Base-by-base conservation (phyloP, 2,329 filamentous ascomycete species). In the Fonsecaea monophora region DNA sequence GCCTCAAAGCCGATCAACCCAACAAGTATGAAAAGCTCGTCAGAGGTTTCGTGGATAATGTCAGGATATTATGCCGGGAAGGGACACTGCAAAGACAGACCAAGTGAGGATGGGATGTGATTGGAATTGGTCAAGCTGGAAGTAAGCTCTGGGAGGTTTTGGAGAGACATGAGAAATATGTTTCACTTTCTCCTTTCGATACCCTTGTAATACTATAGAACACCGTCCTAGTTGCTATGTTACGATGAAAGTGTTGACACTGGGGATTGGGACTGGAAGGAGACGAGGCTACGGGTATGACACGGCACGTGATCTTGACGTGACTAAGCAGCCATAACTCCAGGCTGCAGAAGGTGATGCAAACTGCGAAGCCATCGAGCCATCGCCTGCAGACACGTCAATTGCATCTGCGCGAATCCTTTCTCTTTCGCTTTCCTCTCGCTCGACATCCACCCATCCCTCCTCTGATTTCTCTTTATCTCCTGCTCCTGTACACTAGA, bases 11-110 rank as follows among this genome's bases (percentile, higher is more conserved):
- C 0, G 75, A 77, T 2, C 76, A 81, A 66, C 75, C 76, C 2
- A 76, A 74, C 60, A 76, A 79, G 54, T 83, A 83, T 66, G 79
- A 82, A 68, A 78, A 81, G 2, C 73, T 83, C 3, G 74, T 84
- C 35, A 81, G 81, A 66, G 80, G 81, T 1, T 82, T 83, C 67
- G 76, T 84, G 71, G 81, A 83, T 74, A 83, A 84, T 69, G 77
- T 83, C 30, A 76, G 82, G 62, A 73, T 82, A 18, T 72, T 83
- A 64, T 80, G 80, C 59, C 77, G 80, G 62, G 50, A 62, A 45
- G 69, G 64, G 25, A 65, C 68, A 13, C n/a, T 60, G 50, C 38
- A 30, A 38, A 30, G 59, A 9, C 59, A 18, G 34, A 18, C 62
- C 10, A 60, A 42, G 42, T 53, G 32, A 62, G 38, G 38, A 45